phyloP scores from a whole-genome alignment of 2,329 filamentous ascomycete species.

The Colletotrichum eremochloae region DNA sequence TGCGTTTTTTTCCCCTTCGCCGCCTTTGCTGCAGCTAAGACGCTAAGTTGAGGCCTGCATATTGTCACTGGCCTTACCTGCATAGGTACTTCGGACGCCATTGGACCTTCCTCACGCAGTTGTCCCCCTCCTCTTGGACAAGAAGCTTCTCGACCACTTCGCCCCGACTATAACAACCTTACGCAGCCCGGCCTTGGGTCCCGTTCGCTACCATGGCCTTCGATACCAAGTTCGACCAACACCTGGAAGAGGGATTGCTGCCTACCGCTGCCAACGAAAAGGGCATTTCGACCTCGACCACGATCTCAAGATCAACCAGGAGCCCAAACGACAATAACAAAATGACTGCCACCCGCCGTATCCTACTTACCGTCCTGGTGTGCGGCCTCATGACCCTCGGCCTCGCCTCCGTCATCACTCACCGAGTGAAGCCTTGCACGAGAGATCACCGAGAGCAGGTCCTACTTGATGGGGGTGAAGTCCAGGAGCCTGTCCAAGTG shows the following conservation, averaged over 20 bases:
- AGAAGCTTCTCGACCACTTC: constrained; percentile 45
- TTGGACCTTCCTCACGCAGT: constrained; percentile 27
- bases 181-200: constrained; percentile 3
- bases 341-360: constrained; percentile 44
- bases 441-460: constrained; percentile 33
- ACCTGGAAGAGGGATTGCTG: constrained; percentile 44
- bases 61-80: constrained; percentile 31
- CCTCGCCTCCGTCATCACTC: constrained; percentile 43
- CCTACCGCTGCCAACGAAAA: constrained; percentile 41
- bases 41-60: constrained; percentile 37
- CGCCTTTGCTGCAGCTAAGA: constrained; percentile 36
- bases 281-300: constrained; percentile 24
- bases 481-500: constrained; percentile 59
- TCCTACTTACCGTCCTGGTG: constrained; percentile 44
- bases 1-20: constrained; percentile 3
- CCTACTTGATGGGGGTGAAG: constrained; percentile 11
- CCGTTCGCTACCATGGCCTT: constrained; percentile 38
- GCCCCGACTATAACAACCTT: constrained; percentile 49
- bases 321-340: constrained; percentile 25
- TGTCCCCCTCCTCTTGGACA: constrained; percentile 34
- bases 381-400: constrained; percentile 45
- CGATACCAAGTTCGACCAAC: constrained; percentile 40
- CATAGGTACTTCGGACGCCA: constrained; percentile 19
- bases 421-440: constrained; percentile 29
- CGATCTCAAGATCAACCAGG: constrained; percentile 21